phyloP scores from a whole-genome alignment of 2,329 filamentous ascomycete genomes.

The Xylaria sp. region DNA sequence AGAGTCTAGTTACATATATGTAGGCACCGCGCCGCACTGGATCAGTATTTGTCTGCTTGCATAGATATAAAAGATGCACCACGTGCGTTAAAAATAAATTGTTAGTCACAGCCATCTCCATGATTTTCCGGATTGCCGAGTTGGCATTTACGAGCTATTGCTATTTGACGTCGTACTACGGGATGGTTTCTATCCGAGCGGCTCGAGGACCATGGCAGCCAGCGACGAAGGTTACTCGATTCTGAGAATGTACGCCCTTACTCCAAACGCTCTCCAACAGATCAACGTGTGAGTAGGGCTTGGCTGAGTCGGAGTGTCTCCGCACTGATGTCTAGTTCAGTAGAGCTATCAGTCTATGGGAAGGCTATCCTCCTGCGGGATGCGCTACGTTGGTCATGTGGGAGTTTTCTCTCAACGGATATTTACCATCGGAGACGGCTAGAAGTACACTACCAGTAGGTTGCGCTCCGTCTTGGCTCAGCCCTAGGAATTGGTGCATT shows the following conservation, averaged over 20 bases:
- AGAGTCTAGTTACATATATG: neutral
- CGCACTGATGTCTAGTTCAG: neutral
- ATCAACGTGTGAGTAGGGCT: neutral
- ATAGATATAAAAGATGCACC: neutral
- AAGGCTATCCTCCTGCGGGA: neutral
- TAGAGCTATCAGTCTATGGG: neutral
- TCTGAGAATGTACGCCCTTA: neutral
- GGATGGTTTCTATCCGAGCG: neutral
- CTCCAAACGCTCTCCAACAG: neutral
- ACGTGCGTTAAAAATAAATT: conserved; percentile 8
- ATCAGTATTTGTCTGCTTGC: neutral
- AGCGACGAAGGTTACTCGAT: neutral
- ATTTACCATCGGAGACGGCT: conserved; percentile 8
- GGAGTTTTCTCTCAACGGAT: conserved; percentile 2
- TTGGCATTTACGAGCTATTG: conserved; percentile 1
- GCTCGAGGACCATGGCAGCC: neutral
- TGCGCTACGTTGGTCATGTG: conserved; percentile 1
- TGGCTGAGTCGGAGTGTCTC: neutral
- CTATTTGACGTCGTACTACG: neutral
- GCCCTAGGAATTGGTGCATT: neutral
- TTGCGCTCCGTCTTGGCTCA: neutral
- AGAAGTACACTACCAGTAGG: neutral
- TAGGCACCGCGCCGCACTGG: neutral
- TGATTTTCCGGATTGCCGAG: neutral
- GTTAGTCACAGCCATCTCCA: conserved; percentile 18